Evolutionary conservation across 805 yeast species (phyloP).

Genomic region (Kodamaea kaohsiungensis): DNA sequence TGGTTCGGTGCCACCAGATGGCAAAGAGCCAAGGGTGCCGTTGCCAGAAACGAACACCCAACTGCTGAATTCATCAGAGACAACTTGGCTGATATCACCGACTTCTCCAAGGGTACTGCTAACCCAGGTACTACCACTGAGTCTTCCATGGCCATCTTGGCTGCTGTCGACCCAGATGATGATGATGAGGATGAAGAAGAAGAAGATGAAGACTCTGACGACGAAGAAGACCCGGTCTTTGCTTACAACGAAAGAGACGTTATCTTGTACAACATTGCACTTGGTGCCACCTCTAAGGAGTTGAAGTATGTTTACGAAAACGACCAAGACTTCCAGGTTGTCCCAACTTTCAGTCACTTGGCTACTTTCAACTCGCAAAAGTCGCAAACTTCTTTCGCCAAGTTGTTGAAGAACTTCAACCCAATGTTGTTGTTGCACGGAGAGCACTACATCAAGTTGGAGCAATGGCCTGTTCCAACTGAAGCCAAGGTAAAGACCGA

Average conservation of each 20-base stretch:
- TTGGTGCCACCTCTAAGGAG: conserved; percentile 82
- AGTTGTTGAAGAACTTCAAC: conserved; percentile 76
- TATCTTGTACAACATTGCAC: conserved; percentile 82
- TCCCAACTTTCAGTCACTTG: conserved; percentile 89
- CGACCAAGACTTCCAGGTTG: conserved; percentile 71
- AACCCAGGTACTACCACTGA: conserved; percentile 67
- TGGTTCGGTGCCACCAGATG: conserved; percentile 95
- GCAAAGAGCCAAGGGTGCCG: conserved; percentile 89
- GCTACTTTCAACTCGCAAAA: conserved; percentile 72
- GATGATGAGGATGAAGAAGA: conserved; percentile 47
- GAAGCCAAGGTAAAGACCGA: conserved; percentile 62
- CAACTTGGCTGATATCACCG: conserved; percentile 63
- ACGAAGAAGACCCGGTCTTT: conserved; percentile 48
- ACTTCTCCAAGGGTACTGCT: conserved; percentile 58
- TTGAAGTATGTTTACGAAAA: conserved; percentile 80
- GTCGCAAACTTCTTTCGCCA: conserved; percentile 57
- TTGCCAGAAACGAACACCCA: conserved; percentile 52
- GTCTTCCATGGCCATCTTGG: conserved; percentile 75
- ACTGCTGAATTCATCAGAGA: conserved; percentile 72
- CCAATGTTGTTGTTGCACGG: conserved; percentile 92
- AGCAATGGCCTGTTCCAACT: conserved; percentile 77
- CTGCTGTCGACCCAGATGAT: conserved; percentile 53
- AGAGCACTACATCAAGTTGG: conserved; percentile 84
- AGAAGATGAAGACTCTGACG: conserved; percentile 36
- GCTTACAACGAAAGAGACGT: conserved; percentile 66